A percentile compares a stretch with the other conserved stretches of the same genome.
These are phyloP conservation scores for Uncinocarpus reesii DNA, from an alignment of 2,329 filamentous ascomycete species.

Conservation along the genomic window DNA sequence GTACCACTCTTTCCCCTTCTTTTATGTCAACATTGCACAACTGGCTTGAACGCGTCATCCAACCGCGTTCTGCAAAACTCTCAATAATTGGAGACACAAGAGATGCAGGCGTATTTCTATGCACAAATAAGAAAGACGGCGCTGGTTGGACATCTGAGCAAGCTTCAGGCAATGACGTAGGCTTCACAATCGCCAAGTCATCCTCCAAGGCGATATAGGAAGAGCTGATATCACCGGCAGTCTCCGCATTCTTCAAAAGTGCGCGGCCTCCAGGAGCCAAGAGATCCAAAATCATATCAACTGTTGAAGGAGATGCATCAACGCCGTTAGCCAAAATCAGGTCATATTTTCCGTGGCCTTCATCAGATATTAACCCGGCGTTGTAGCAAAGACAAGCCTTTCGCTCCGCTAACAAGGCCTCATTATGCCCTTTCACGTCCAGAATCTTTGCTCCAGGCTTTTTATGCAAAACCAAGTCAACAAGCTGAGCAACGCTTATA, in stretches of 20 bases:
- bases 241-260: neutral
- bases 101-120: neutral
- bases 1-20: neutral
- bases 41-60: neutral
- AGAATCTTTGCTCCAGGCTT: slow-evolving; percentile 11
- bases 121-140: neutral
- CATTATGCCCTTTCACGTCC: slow-evolving; percentile 6
- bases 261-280: neutral
- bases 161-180: neutral
- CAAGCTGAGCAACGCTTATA: neutral
- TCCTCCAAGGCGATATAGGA: neutral
- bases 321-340: neutral
- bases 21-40: neutral
- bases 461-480: neutral
- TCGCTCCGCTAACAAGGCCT: neutral
- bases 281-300: neutral
- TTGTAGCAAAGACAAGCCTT: neutral
- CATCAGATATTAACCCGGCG: neutral
- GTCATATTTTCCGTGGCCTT: neutral
- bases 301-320: neutral
- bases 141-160: neutral
- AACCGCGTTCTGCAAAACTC: neutral
- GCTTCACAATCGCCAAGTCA: neutral
- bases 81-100: neutral
- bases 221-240: neutral